Conservation (phyloP, 2,329 filamentous ascomycete genomes). For the Colletotrichum abscissum region DNA sequence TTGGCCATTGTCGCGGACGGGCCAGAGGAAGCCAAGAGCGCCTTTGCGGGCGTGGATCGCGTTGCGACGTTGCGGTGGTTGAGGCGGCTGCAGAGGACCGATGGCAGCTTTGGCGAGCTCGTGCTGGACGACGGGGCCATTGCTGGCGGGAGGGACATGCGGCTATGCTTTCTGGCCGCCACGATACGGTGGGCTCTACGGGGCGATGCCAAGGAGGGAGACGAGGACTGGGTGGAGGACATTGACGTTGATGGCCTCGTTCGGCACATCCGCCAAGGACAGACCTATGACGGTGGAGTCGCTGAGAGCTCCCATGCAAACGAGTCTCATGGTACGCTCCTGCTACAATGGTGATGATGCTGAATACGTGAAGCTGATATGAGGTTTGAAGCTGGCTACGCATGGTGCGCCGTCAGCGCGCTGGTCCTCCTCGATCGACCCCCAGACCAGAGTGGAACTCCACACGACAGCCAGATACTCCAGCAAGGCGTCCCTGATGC, state of each 20-base stretch:
- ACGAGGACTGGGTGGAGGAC: conserved; percentile 71
- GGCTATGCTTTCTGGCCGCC: conserved; percentile 88
- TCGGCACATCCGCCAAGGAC: conserved; percentile 75
- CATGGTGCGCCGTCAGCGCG: conserved; percentile 86
- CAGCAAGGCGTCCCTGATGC: conserved; percentile 49
- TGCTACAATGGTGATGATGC: neutral
- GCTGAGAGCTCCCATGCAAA: conserved; percentile 77
- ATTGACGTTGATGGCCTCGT: conserved; percentile 79
- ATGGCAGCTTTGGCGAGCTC: conserved; percentile 94
- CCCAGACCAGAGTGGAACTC: conserved; percentile 47
- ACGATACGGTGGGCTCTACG: conserved; percentile 85
- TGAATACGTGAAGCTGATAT: conserved; percentile 22
- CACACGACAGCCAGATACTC: conserved; percentile 46
- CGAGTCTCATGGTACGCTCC: conserved; percentile 79
- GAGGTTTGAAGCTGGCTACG: conserved; percentile 78
- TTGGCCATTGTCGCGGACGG: conserved; percentile 65
- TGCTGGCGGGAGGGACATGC: conserved; percentile 85
- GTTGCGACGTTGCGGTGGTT: conserved; percentile 80
- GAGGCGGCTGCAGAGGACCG: conserved; percentile 76
- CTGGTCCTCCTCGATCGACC: conserved; percentile 80
- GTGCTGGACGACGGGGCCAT: conserved; percentile 68
- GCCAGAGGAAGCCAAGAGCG: conserved; percentile 48
- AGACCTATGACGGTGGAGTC: conserved; percentile 87
- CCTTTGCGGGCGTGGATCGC: conserved; percentile 74
- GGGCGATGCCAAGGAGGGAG: conserved; percentile 64